Evolutionary conservation across 2,329 filamentous ascomycete species (phyloP).

Genomic region (Exophiala sp.): DNA sequence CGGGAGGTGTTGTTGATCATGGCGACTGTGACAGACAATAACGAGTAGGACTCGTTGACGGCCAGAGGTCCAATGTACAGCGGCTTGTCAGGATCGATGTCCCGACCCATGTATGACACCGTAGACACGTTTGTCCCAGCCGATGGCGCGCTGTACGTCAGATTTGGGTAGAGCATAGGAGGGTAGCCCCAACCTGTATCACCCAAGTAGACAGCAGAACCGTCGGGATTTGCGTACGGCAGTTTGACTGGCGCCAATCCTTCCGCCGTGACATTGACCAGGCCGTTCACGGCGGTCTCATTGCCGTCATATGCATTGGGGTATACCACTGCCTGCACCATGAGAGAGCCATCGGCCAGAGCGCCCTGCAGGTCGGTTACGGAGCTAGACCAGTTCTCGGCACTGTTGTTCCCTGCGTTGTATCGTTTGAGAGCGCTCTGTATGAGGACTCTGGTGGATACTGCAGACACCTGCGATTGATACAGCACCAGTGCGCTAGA

Average conservation of each 20-base stretch:
- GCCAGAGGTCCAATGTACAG: constrained; percentile 74
- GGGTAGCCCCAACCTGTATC: constrained; percentile 66
- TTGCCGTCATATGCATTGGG: constrained; percentile 62
- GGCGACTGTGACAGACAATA: constrained; percentile 78
- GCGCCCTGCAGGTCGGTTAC: constrained; percentile 67
- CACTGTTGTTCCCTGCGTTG: constrained; percentile 52
- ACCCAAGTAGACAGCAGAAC: constrained; percentile 58
- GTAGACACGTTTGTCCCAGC: constrained; percentile 29
- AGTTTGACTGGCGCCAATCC: constrained; percentile 52
- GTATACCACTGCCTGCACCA: constrained; percentile 72
- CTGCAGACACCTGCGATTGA: constrained; percentile 68
- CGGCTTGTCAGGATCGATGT: constrained; percentile 42
- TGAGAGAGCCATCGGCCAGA: constrained; percentile 56
- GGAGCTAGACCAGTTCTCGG: constrained; percentile 60
- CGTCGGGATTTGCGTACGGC: constrained; percentile 60
- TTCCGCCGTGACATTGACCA: constrained; percentile 63
- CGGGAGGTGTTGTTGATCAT: constrained; percentile 67
- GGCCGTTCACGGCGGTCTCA: constrained; percentile 40
- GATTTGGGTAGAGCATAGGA: constrained; percentile 69
- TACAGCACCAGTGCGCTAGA: constrained; percentile 75
- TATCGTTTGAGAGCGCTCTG: constrained; percentile 52
- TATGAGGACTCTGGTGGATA: constrained; percentile 61
- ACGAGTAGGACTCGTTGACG: constrained; percentile 68
- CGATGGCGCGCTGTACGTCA: constrained; percentile 55
- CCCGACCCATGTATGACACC: constrained; percentile 42